Evolutionary conservation across 768 basidiomycete genomes (phyloP).

Genomic region (Phylloporus sp.): DNA sequence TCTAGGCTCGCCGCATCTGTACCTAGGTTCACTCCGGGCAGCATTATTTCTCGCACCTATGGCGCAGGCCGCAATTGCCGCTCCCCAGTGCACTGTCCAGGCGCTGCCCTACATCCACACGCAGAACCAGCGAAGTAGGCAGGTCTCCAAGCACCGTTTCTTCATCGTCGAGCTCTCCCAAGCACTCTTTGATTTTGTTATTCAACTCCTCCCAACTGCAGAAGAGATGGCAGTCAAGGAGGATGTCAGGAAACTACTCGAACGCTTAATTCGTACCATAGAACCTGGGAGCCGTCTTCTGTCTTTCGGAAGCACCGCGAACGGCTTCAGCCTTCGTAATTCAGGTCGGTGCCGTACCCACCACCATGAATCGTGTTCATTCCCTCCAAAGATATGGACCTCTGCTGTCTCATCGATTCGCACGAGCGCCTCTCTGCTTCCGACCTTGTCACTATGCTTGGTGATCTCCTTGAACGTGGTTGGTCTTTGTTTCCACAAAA

Average conservation of each 20-base stretch:
- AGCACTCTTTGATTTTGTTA: slow-evolving; percentile 89
- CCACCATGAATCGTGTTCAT: slow-evolving; percentile 8
- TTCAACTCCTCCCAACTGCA: slow-evolving; percentile 82
- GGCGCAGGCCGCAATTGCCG: slow-evolving; percentile 28
- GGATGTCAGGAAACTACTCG: slow-evolving; percentile 90
- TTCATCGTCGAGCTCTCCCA: slow-evolving; percentile 78
- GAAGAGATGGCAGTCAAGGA: slow-evolving; percentile 95
- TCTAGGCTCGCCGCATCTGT: slow-evolving; percentile 1
- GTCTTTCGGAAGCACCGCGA: slow-evolving; percentile 95
- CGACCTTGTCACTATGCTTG: slow-evolving; percentile 91
- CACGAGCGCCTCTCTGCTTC: slow-evolving; percentile 72
- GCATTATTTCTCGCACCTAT: slow-evolving; percentile 10
- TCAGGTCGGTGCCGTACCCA: slow-evolving; percentile 54
- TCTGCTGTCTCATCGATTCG: slow-evolving; percentile 94
- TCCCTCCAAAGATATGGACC: slow-evolving; percentile 80
- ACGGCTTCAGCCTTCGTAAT: slow-evolving; percentile 94
- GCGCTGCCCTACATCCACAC: slow-evolving; percentile 24
- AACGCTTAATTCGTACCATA: slow-evolving; percentile 92
- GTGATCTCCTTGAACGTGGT: slow-evolving; percentile 92
- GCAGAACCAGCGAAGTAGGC: slow-evolving; percentile 34
- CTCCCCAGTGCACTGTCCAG: slow-evolving; percentile 18
- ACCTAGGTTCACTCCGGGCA: not conserved
- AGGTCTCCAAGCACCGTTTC: slow-evolving; percentile 51
- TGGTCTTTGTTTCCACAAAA: slow-evolving; percentile 27
- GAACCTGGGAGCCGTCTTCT: slow-evolving; percentile 86